These are phyloP conservation scores for Beauveria sp. DNA, from an alignment of 2,329 filamentous ascomycete genomes.

Conservation along the genomic window DNA sequence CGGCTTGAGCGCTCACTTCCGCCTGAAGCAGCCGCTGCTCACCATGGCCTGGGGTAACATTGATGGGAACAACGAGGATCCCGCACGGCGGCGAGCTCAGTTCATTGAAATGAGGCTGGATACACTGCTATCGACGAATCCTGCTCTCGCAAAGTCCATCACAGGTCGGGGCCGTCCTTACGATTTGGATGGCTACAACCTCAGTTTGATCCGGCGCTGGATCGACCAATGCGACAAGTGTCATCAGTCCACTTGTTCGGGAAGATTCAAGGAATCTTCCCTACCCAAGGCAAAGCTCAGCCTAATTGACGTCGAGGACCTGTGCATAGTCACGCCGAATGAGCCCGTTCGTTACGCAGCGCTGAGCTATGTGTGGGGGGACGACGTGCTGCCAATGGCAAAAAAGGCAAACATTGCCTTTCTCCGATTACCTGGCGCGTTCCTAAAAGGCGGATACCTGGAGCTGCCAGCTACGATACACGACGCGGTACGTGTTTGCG, in stretches of 20 bases:
- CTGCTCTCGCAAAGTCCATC: background rate
- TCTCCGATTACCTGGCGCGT: conserved; percentile 1
- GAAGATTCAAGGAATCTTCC: background rate
- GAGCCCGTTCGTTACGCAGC: conserved; percentile 9
- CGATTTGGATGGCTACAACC: conserved; percentile 2
- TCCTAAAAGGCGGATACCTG: background rate
- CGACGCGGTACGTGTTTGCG: conserved; percentile 8
- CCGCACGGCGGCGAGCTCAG: background rate
- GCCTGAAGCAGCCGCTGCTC: conserved; percentile 1
- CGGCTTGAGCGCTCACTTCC: conserved; percentile 3
- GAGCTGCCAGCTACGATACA: conserved; percentile 10
- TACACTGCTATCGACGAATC: conserved; percentile 4
- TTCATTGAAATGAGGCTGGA: background rate
- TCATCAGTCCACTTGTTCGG: conserved; percentile 1
- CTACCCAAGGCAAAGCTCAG: conserved; percentile 2
- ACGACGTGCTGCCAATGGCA: background rate
- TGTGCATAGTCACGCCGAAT: conserved; percentile 7
- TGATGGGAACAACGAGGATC: background rate
- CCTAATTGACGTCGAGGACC: conserved; percentile 10
- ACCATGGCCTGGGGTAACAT: conserved; percentile 3
- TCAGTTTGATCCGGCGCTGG: conserved; percentile 3
- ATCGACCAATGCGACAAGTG: conserved; percentile 9
- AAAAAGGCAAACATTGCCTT: conserved; percentile 1
- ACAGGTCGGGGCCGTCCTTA: conserved; percentile 6
- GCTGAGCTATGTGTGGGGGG: conserved; percentile 11